Percentiles rank a stretch among this genome's conserved stretches.
phyloP scores from a whole-genome alignment of 129 eudicot species.

The Flaveria ramosissima region DNA sequence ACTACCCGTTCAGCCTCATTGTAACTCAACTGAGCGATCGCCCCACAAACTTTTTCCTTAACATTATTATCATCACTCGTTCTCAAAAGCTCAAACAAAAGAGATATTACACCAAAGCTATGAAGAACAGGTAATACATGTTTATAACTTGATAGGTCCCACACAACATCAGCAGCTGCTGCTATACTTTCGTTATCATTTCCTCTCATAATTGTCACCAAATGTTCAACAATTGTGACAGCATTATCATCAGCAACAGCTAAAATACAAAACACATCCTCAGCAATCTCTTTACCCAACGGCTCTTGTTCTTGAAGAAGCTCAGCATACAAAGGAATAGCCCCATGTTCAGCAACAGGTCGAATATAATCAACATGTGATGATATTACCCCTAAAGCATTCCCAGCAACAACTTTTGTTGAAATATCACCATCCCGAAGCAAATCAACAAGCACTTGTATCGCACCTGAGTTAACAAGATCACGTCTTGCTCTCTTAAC shows the following conservation, averaged over 20 bases:
- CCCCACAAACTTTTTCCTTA: conserved; percentile 60
- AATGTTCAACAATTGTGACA: conserved; percentile 43
- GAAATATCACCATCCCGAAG: conserved; percentile 43
- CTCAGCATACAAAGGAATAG: conserved; percentile 53
- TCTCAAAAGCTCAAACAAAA: conserved; percentile 55
- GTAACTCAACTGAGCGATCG: conserved; percentile 62
- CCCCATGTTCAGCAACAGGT: conserved; percentile 60
- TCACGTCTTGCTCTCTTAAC: conserved; percentile 44
- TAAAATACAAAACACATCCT: conserved; percentile 65
- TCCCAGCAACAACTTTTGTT: conserved; percentile 55
- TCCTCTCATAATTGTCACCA: conserved; percentile 56
- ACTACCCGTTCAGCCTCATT: conserved; percentile 40
- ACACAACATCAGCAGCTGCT: conserved; percentile 64
- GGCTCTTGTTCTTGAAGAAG: conserved; percentile 48
- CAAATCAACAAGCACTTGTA: conserved; percentile 49
- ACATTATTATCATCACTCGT: conserved; percentile 30
- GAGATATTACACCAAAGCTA: conserved; percentile 49
- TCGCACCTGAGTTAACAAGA: conserved; percentile 52
- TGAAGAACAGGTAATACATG: conserved; percentile 41
- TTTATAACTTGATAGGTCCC: conserved; percentile 55
- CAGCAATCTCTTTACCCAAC: conserved; percentile 64
- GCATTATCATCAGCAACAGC: conserved; percentile 51
- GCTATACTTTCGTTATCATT: conserved; percentile 49
- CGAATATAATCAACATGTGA: conserved; percentile 62
- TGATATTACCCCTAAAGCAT: conserved; percentile 65